A percentile compares a stretch with the other conserved stretches of the same genome.
phyloP scores from a whole-genome alignment of 2,329 filamentous ascomycete genomes.

The Cucurbitaria berberidis region DNA sequence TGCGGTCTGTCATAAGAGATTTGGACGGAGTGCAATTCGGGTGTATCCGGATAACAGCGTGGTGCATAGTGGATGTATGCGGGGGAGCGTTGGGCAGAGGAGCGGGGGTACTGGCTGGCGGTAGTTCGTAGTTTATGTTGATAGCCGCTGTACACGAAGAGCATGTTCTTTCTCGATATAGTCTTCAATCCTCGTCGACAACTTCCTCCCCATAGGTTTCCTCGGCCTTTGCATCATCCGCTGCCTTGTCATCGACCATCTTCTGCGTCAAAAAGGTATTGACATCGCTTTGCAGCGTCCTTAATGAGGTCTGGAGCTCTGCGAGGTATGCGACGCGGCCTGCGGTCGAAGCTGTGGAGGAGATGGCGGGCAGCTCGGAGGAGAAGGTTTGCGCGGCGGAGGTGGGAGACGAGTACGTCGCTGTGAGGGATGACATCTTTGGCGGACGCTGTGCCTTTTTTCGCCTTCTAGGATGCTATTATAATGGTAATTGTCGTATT shows the following conservation, averaged over 20 bases:
- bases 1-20: conserved; percentile 88
- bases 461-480: not conserved
- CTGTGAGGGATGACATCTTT: conserved; percentile 51
- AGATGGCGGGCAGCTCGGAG: conserved; percentile 27
- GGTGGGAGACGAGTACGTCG: conserved; percentile 61
- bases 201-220: conserved; percentile 87
- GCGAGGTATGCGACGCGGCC: conserved; percentile 67
- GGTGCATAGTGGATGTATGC: conserved; percentile 58
- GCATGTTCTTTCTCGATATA: not conserved
- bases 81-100: conserved; percentile 35
- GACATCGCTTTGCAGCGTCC: conserved; percentile 67
- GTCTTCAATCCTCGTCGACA: conserved; percentile 64
- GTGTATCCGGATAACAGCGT: conserved; percentile 75
- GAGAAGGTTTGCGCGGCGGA: conserved; percentile 37
- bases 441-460: not conserved
- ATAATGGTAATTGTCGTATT: conserved; percentile 23
- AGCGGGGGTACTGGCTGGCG: not conserved
- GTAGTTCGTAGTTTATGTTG: conserved; percentile 6
- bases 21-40: conserved; percentile 88
- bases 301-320: conserved; percentile 63
- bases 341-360: conserved; percentile 40
- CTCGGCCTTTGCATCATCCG: conserved; percentile 57
- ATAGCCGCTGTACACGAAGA: not conserved
- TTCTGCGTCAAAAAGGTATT: conserved; percentile 74
- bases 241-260: conserved; percentile 74